A percentile compares a stretch with the other conserved stretches of the same genome.
Conservation (phyloP, 345 rosid species). For the Rhodomyrtus tomentosa region DNA sequence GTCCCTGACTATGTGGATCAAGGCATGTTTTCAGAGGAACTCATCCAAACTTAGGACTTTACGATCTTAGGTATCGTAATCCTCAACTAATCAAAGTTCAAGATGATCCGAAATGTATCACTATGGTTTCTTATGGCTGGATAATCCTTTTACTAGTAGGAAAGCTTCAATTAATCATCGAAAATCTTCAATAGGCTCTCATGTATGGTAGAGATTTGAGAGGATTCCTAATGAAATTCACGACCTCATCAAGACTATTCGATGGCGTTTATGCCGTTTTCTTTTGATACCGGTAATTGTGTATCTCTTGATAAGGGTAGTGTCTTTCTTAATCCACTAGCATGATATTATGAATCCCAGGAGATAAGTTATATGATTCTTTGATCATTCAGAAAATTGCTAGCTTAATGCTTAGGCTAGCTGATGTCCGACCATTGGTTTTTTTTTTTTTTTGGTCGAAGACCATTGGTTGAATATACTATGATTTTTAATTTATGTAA, state of each 20-base stretch:
- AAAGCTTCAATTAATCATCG: not conserved
- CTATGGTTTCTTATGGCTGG: not conserved
- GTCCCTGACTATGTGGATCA: not conserved
- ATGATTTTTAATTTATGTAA: not conserved
- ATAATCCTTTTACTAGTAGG: not conserved
- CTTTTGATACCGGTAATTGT: not conserved
- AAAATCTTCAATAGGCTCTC: not conserved
- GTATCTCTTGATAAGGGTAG: not conserved
- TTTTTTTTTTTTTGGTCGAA: too few relatives aligned
- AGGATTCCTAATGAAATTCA: not conserved
- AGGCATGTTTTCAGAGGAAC: not conserved
- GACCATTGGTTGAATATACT: not conserved
- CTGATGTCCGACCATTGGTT: not conserved
- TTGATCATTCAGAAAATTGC: not conserved
- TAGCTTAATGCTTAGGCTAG: not conserved
- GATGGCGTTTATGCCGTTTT: not conserved
- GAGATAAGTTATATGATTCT: not conserved
- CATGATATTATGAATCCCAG: not conserved
- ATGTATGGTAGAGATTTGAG: not conserved
- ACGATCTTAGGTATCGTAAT: not conserved
- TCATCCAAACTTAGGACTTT: not conserved
- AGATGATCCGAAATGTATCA: not conserved
- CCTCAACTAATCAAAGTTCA: not conserved
- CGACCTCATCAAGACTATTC: not conserved
- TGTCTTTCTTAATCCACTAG: not conserved